Evolutionary conservation across 768 basidiomycete species (phyloP), one percentile per base, ranked within the genome.

Genomic region (Solioccasus polychromus): DNA sequence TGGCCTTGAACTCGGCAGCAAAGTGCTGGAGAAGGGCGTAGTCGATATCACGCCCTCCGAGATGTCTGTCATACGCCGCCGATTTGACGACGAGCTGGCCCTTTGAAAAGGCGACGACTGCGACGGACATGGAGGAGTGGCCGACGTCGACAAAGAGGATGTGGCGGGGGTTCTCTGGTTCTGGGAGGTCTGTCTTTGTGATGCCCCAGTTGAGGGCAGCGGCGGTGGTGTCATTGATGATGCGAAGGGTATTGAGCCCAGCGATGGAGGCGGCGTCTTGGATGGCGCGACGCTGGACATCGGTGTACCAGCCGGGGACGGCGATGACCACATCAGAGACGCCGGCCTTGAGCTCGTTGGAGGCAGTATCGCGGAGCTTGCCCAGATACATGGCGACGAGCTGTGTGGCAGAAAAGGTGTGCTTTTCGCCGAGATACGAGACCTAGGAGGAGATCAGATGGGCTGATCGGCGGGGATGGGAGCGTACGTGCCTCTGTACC

Each of bases 221-320:
- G 42, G 95, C 96, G 51, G 95, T 98, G 45, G 87, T 85, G 67
- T 98, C 96, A 73, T 97, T 97, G 75, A 98, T 92, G 68, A 99
- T 78, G 41, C 95, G 90, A 50, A 98, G 88, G 52, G 82, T 72
- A 68, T 92, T 96, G 50, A 98, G 79, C 47, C 87, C 85, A 44
- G 90, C 92, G 59, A 99, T 91, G 48, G 80, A 61, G 34, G 92
- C 92, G 24, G 96, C 92, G 57, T 94, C 92, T 46, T 92, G 77
- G 51, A 95, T 62, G 0, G 94, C 92, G 26, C 94, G 81, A 44
- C 95, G 81, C 67, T 99, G 96, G 42, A 83, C 69, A 60, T 99
- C 95, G 53, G 94, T 91, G 76, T 82, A 99, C 92, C 92, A 97
- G 44, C 90, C 92, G 9, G 96, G 96, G 34, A 98, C 87, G 47